phyloP scores from a whole-genome alignment of 2,329 filamentous ascomycete genomes.

The Diaporthe aspalathi region DNA sequence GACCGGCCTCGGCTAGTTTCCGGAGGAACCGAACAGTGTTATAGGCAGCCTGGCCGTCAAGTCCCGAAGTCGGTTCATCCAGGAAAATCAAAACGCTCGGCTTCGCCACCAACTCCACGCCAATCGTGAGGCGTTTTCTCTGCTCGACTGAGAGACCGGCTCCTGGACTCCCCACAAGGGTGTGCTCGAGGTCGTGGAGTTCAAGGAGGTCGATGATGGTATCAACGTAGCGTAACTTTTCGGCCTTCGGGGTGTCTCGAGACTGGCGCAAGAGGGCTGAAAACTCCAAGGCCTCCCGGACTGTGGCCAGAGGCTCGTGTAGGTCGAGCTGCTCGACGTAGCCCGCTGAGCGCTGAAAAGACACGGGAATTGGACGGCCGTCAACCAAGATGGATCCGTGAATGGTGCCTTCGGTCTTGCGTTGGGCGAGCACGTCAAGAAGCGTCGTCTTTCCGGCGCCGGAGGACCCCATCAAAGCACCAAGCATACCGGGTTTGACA shows the following conservation, averaged over 20 bases:
- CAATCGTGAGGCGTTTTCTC: conserved; percentile 75
- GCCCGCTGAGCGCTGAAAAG: conserved; percentile 82
- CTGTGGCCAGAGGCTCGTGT: conserved; percentile 78
- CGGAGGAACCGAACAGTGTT: conserved; percentile 72
- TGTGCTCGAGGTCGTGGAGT: conserved; percentile 60
- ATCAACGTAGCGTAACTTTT: conserved; percentile 81
- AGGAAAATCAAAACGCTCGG: conserved; percentile 63
- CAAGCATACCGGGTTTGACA: conserved; percentile 83
- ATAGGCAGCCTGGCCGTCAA: conserved; percentile 68
- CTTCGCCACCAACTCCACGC: conserved; percentile 70
- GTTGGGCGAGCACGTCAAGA: conserved; percentile 82
- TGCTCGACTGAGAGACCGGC: conserved; percentile 62
- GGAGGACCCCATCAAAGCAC: conserved; percentile 83
- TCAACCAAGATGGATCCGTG: conserved; percentile 81
- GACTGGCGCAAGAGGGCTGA: conserved; percentile 80
- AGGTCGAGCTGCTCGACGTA: conserved; percentile 87
- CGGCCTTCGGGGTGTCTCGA: conserved; percentile 68
- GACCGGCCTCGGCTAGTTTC: conserved; percentile 69
- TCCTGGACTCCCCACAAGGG: conserved; percentile 57
- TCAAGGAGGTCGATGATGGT: conserved; percentile 77
- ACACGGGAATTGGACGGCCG: conserved; percentile 75
- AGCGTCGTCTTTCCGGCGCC: conserved; percentile 90
- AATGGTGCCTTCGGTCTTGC: conserved; percentile 82
- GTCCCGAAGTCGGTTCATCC: conserved; percentile 71
- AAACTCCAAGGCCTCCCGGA: conserved; percentile 81